phyloP scores from a whole-genome alignment of 1,284 basidiomycete genomes.

The Ceratobasidium sp. region DNA sequence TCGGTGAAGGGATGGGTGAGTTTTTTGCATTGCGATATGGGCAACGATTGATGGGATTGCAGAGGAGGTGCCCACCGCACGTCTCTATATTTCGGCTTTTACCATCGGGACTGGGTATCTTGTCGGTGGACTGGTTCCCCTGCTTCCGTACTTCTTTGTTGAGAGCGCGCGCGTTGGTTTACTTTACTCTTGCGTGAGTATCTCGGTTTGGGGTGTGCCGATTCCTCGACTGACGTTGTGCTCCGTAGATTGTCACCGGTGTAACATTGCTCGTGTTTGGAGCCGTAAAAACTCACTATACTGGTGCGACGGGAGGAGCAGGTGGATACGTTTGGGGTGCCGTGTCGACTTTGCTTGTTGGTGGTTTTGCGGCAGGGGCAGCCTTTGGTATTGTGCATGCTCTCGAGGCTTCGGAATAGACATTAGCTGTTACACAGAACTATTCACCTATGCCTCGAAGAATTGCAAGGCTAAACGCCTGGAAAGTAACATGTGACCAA shows the following conservation, averaged over 20 bases:
- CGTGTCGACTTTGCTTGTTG: conserved; percentile 85
- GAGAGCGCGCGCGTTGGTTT: conserved; percentile 63
- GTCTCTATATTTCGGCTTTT: conserved; percentile 82
- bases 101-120: conserved; percentile 91
- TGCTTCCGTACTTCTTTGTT: conserved; percentile 91
- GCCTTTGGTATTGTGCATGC: conserved; percentile 85
- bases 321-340: conserved; percentile 82
- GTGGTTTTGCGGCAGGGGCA: conserved; percentile 86
- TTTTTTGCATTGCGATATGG: conserved; percentile 36
- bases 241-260: conserved; percentile 66
- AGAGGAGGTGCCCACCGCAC: conserved; percentile 82
- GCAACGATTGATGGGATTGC: conserved; percentile 20
- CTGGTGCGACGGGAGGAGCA: conserved; percentile 68
- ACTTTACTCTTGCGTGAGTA: conserved; percentile 63
- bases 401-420: conserved; percentile 59
- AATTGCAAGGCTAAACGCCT: too few relatives aligned
- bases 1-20: conserved; percentile 85
- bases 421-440: too few relatives aligned
- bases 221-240: neutral
- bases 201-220: conserved; percentile 40
- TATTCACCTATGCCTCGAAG: too few relatives aligned
- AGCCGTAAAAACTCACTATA: conserved; percentile 86
- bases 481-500: too few relatives aligned
- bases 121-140: conserved; percentile 85
- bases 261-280: conserved; percentile 89